Base-by-base conservation (phyloP, 208 protist genomes). In the Naegleria gruberi region DNA sequence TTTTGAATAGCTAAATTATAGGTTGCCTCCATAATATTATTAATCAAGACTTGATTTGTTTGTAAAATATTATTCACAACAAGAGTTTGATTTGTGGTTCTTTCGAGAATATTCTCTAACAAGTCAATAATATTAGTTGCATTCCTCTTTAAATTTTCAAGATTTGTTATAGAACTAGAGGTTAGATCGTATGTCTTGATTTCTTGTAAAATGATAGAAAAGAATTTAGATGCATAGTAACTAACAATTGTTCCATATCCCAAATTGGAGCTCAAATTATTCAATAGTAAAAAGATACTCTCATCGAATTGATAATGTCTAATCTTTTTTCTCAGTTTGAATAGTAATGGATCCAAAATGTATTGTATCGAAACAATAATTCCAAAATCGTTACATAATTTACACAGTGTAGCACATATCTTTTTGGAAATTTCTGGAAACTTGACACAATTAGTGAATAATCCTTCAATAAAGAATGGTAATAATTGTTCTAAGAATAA, bases 401-500 rank as follows among this genome's bases (percentile, higher is more conserved):
- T 41, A 65, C 12, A 15, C 0, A 88, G 5, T 30, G 84, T 88
- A 8, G 15, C n/a, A 43, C 45, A 65, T 26, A 42, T n/a, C 43
- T 47, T 44, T 51, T 86, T 86, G 4, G 43, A 23, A 26, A 42
- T 30, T 41, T 87, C 26, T 8, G 41, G 17, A 88, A 41, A 8
- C 1, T 47, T 43, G 0, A 73, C 15, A n/a, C 6, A 43, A 42
- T 47, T 88, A 45, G 10, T 42, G n/a, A 65, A 88, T n/a, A 65
- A 0, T 17, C 37, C 43, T 17, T 88, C 84, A 30, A 88, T 88
- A 40, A 88, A 65, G 45, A 65, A 88, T 1, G 84, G 84, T 43
- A 88, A 42, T 30, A 88, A 37, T 88, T 88, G 84, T 43, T 88
- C 84, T 4, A 88, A 23, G n/a, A 65, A 88, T 17, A 88, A 10